Evolutionary conservation across 306 rosid genomes (phyloP).

Genomic region (Gleditsia sinensis): DNA sequence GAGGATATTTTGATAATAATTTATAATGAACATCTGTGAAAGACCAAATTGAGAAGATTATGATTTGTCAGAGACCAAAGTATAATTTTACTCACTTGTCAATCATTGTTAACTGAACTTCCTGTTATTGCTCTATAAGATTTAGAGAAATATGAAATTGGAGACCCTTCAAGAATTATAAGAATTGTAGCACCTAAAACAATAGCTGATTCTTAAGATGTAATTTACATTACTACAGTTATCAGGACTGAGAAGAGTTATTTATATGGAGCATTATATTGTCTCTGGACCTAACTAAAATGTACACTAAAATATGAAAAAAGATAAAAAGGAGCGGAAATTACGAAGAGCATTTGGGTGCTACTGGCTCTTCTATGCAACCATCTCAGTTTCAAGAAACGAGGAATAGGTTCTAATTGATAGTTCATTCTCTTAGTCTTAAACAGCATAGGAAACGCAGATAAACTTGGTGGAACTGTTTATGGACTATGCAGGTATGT

Average conservation of each 20-base stretch:
- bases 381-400: conserved; percentile 21
- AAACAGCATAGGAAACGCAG: conserved; percentile 13
- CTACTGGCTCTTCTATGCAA: conserved; percentile 18
- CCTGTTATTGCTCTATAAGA: neutral
- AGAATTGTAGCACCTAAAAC: neutral
- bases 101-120: no score
- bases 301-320: neutral
- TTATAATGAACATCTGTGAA: no score
- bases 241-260: neutral
- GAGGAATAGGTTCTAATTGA: neutral
- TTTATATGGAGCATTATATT: neutral
- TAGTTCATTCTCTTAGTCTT: conserved; percentile 16
- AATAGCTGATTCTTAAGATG: neutral
- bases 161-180: neutral
- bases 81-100: no score
- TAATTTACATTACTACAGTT: neutral
- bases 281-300: conserved; percentile 27
- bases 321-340: neutral
- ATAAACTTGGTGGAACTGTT: conserved; percentile 16
- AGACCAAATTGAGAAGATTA: no score
- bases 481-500: conserved; percentile 68
- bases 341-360: conserved; percentile 11
- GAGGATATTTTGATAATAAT: no score
- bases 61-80: no score
- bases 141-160: neutral